Conservation (phyloP, 805 yeast species). For the Cyberlindnera americana region DNA sequence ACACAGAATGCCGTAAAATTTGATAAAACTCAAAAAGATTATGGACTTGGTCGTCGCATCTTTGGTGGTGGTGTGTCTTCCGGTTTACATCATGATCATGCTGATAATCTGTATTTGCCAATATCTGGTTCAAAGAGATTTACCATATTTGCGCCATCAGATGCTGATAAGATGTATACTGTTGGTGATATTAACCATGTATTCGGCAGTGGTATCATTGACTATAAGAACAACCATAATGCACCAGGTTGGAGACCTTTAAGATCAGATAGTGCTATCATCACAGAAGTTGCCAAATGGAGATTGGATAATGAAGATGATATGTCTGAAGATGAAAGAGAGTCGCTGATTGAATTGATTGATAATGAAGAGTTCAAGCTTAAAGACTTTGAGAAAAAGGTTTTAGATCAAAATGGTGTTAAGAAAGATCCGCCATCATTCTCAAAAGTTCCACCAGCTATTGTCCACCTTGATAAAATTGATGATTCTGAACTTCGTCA, state of each 20-base stretch:
- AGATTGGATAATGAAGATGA: slow-evolving; percentile 31
- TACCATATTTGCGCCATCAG: slow-evolving; percentile 62
- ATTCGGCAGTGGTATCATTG: slow-evolving; percentile 62
- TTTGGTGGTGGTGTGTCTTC: slow-evolving; percentile 64
- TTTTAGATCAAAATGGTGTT: slow-evolving; percentile 14
- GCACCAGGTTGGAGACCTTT: slow-evolving; percentile 65
- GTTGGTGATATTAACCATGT: slow-evolving; percentile 57
- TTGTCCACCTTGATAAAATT: slow-evolving; percentile 58
- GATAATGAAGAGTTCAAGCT: slow-evolving; percentile 28
- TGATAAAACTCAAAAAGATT: slow-evolving; percentile 23
- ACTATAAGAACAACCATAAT: slow-evolving; percentile 48
- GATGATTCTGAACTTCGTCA: slow-evolving; percentile 26
- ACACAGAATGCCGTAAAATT: slow-evolving; percentile 10
- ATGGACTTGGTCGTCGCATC: slow-evolving; percentile 50
- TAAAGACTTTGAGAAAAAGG: slow-evolving; percentile 18
- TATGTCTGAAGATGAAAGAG: slow-evolving; percentile 23
- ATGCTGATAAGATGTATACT: slow-evolving; percentile 55
- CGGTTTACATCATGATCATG: slow-evolving; percentile 79
- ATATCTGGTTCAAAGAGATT: slow-evolving; percentile 60
- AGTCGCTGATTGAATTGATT: slow-evolving; percentile 25
- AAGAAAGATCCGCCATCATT: slow-evolving; percentile 66
- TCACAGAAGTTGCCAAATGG: slow-evolving; percentile 47
- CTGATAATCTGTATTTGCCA: slow-evolving; percentile 68
- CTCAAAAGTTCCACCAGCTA: slow-evolving; percentile 57
- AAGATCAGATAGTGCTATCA: slow-evolving; percentile 58